These are phyloP conservation scores for Globisporangium abappressorium DNA, from an alignment of 352 stramenopile species.

Conservation along the genomic window DNA sequence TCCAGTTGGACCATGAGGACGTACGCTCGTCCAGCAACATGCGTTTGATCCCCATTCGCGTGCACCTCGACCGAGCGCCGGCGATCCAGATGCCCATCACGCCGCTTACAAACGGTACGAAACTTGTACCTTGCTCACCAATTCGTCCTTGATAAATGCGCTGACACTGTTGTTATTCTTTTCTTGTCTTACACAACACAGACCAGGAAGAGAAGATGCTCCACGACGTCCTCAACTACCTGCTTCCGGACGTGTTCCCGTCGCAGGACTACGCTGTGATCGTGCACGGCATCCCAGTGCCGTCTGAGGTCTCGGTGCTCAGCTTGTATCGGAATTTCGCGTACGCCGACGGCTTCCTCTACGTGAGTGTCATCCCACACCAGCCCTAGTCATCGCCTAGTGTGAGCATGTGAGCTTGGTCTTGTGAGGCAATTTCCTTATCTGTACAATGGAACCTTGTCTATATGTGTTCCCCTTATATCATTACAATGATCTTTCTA, in stretches of 20 bases:
- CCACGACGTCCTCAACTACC: conserved; percentile 43
- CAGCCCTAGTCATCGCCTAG: neutral
- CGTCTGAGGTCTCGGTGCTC: conserved; percentile 45
- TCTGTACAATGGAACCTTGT: conserved; percentile 11
- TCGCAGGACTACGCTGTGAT: conserved; percentile 24
- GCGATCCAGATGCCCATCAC: conserved; percentile 73
- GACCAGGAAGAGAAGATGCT: conserved; percentile 40
- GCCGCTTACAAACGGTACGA: conserved; percentile 38
- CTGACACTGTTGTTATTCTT: neutral
- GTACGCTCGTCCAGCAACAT: conserved; percentile 28
- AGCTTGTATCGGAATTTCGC: conserved; percentile 61
- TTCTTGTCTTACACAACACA: neutral
- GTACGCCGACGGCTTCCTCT: conserved; percentile 79
- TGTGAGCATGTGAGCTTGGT: neutral
- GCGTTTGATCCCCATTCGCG: conserved; percentile 56
- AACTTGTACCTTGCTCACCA: neutral
- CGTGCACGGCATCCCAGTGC: conserved; percentile 60
- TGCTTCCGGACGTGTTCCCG: conserved; percentile 67
- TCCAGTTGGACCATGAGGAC: conserved; percentile 39
- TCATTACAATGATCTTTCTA: neutral
- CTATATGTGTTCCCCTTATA: neutral
- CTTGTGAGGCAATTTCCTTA: neutral
- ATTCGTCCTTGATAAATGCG: neutral
- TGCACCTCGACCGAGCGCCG: conserved; percentile 52
- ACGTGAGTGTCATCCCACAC: conserved; percentile 37